phyloP scores from a whole-genome alignment of 179 eudicot genomes.

The Actinidia arguta region DNA sequence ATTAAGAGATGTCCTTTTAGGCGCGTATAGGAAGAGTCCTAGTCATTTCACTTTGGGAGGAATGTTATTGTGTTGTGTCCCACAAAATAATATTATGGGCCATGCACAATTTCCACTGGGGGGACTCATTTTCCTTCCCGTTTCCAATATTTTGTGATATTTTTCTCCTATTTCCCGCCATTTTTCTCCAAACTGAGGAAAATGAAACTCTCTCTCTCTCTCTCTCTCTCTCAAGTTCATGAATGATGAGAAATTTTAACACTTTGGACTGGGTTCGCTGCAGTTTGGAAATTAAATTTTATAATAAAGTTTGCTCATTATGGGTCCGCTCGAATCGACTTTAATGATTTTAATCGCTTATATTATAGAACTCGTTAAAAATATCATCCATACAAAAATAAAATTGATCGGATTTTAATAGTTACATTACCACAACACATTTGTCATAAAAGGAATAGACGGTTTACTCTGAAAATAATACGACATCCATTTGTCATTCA shows the following conservation, averaged over 20 bases:
- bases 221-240: too few species aligned
- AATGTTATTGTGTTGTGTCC: too few species aligned
- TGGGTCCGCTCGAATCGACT: not conserved
- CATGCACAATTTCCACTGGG: not conserved
- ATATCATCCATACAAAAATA: too few species aligned
- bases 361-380: too few species aligned
- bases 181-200: not conserved
- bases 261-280: not conserved
- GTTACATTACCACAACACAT: too few species aligned
- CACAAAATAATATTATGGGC: too few species aligned
- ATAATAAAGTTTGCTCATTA: not conserved
- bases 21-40: constrained; percentile 8
- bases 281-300: not conserved
- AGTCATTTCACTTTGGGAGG: not conserved
- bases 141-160: not conserved
- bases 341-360: too few species aligned
- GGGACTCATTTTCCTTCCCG: not conserved
- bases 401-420: too few species aligned
- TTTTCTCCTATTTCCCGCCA: not conserved
- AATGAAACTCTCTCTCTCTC: too few species aligned
- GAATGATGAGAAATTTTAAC: not conserved
- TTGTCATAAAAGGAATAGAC: too few species aligned
- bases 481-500: too few species aligned
- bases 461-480: too few species aligned
- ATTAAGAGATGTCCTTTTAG: not conserved